phyloP scores from a whole-genome alignment of 2,329 filamentous ascomycete genomes.

The Xylariaceae sp. region DNA sequence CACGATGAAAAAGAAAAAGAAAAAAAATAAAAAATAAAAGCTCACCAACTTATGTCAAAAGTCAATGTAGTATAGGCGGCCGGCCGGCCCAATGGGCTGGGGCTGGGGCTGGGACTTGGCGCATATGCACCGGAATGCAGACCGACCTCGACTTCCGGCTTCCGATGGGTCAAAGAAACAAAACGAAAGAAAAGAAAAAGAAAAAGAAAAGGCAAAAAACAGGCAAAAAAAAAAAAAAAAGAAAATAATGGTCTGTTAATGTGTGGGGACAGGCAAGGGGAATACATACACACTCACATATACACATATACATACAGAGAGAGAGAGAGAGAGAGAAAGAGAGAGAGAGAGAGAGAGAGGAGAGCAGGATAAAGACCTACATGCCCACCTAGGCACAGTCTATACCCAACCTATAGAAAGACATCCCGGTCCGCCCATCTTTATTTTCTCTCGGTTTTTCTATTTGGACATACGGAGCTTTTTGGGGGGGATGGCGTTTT shows the following conservation, averaged over 20 bases:
- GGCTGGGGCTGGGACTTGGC: conserved; percentile 11
- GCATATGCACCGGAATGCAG: conserved; percentile 19
- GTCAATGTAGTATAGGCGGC: no score
- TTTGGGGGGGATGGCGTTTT: no score
- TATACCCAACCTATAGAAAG: no score
- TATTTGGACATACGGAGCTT: no score
- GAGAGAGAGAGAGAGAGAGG: no score
- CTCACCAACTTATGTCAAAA: background rate
- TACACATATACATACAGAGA: background rate
- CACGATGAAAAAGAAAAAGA: no score
- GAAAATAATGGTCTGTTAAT: background rate
- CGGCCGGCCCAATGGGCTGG: no score
- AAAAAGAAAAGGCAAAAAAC: background rate
- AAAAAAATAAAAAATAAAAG: background rate
- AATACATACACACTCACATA: background rate
- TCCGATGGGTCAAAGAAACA: conserved; percentile 8
- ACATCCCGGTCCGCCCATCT: no score
- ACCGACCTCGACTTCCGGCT: conserved; percentile 17
- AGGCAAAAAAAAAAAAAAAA: background rate
- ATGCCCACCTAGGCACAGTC: no score
- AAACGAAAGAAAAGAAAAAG: background rate
- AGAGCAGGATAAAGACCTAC: no score
- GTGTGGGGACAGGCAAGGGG: background rate
- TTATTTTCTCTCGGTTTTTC: no score
- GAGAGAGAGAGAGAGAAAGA: no score